Evolutionary conservation across 495 filamentous ascomycete genomes (phyloP).

Genomic region (Aspergillus panamensis): DNA sequence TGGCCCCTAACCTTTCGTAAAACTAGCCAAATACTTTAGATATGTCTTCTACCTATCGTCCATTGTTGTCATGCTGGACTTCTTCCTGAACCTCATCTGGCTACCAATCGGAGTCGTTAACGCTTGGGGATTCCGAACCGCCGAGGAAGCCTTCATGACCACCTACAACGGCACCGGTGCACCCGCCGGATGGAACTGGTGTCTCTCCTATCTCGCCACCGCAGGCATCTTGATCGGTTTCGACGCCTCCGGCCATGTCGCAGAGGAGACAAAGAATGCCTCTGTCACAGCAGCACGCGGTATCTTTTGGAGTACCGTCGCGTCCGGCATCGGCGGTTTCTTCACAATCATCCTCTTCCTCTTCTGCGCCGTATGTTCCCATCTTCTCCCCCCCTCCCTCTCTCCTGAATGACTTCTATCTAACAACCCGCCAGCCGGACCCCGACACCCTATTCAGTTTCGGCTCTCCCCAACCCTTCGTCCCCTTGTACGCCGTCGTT

Average conservation of each 20-base stretch:
- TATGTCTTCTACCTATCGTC: constrained; percentile 49
- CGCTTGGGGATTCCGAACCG: constrained; percentile 53
- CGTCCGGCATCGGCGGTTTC: constrained; percentile 48
- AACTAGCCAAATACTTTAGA: constrained; percentile 40
- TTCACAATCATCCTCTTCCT: constrained; percentile 53
- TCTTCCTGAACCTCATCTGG: constrained; percentile 55
- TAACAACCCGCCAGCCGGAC: constrained; percentile 30
- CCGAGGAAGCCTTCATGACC: constrained; percentile 54
- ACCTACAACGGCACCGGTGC: constrained; percentile 57
- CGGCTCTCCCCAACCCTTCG: constrained; percentile 52
- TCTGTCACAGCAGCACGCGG: constrained; percentile 50
- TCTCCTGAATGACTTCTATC: not conserved
- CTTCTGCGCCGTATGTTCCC: constrained; percentile 48
- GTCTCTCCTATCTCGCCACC: constrained; percentile 55
- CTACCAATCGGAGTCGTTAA: constrained; percentile 51
- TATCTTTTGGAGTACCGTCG: constrained; percentile 55
- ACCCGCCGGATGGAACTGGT: constrained; percentile 56
- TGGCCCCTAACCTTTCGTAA: constrained; percentile 10
- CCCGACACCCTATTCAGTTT: constrained; percentile 39
- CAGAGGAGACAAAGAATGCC: constrained; percentile 57
- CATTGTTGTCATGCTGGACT: constrained; percentile 50
- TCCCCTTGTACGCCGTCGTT: constrained; percentile 50
- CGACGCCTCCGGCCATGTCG: constrained; percentile 54
- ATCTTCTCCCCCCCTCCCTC: constrained; percentile 4
- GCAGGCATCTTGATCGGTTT: constrained; percentile 58